Evolutionary conservation across 2,329 filamentous ascomycete species (phyloP).

Genomic region (Chaetomiaceae sp.): DNA sequence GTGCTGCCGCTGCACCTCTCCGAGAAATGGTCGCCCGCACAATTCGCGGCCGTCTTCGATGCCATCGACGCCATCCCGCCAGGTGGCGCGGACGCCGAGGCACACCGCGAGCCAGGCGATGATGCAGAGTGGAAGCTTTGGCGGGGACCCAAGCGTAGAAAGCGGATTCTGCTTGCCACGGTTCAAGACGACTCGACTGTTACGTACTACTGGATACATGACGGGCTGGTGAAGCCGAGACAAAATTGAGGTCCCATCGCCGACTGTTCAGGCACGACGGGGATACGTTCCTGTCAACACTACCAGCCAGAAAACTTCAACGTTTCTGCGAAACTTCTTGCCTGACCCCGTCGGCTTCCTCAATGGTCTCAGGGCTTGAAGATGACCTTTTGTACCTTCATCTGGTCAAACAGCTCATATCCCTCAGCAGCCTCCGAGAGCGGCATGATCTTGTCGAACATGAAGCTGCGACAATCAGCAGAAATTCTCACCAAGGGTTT

Average conservation of each 20-base stretch:
- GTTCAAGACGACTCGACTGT: constrained; percentile 76
- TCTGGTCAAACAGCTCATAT: constrained; percentile 66
- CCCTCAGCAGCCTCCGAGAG: constrained; percentile 59
- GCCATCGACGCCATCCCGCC: constrained; percentile 44
- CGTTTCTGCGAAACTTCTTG: background rate
- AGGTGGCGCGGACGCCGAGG: constrained; percentile 16
- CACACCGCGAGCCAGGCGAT: constrained; percentile 16
- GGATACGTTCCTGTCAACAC: too few species aligned
- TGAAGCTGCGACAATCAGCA: constrained; percentile 49
- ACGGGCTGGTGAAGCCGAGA: constrained; percentile 79
- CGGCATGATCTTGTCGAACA: constrained; percentile 71
- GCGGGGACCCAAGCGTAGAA: constrained; percentile 45
- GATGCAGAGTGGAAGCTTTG: constrained; percentile 35
- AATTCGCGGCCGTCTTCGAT: constrained; percentile 66
- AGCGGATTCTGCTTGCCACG: constrained; percentile 67
- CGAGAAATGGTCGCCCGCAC: constrained; percentile 64
- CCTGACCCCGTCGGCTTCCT: background rate
- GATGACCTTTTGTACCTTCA: constrained; percentile 68
- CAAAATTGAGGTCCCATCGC: constrained; percentile 55
- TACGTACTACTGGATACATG: constrained; percentile 78
- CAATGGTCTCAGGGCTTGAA: constrained; percentile 46
- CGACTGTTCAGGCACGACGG: too few species aligned
- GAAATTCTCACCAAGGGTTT: background rate
- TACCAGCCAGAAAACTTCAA: background rate
- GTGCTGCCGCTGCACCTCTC: constrained; percentile 66